phyloP scores from a whole-genome alignment of 768 basidiomycete species.

The Boletus pseudo-olivaceus region DNA sequence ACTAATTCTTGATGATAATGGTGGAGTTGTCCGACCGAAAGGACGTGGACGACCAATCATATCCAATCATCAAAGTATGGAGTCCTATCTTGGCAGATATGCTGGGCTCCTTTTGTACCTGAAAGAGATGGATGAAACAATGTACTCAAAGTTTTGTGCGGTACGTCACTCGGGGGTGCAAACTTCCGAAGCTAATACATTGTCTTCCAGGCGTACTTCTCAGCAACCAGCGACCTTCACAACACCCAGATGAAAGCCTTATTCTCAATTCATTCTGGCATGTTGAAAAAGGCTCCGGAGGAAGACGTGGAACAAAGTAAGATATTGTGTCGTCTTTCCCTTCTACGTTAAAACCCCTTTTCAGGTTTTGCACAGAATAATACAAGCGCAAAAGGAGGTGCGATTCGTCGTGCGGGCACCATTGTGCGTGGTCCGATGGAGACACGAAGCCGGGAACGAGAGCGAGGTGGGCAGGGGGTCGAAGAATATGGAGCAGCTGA shows the following conservation, averaged over 20 bases:
- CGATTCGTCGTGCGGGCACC: slow-evolving; percentile 81
- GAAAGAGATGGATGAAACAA: slow-evolving; percentile 91
- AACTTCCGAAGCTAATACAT: neutral
- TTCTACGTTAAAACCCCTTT: neutral
- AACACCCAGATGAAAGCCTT: slow-evolving; percentile 74
- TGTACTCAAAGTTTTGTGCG: slow-evolving; percentile 87
- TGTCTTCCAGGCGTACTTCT: slow-evolving; percentile 79
- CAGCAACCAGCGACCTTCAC: slow-evolving; percentile 79
- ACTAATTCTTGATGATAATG: slow-evolving; percentile 59
- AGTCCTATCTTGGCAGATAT: slow-evolving; percentile 83
- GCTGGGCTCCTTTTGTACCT: slow-evolving; percentile 87
- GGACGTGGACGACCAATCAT: slow-evolving; percentile 47
- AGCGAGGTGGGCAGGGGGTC: slow-evolving; percentile 50
- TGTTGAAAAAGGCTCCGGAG: slow-evolving; percentile 63
- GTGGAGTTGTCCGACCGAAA: slow-evolving; percentile 49
- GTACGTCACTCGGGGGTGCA: slow-evolving; percentile 44
- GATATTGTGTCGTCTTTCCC: slow-evolving; percentile 7
- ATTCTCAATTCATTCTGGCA: slow-evolving; percentile 51
- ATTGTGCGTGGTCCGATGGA: slow-evolving; percentile 79
- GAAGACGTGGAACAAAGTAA: slow-evolving; percentile 75
- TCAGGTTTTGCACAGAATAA: slow-evolving; percentile 43
- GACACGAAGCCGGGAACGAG: slow-evolving; percentile 39
- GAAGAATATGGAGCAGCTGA: slow-evolving; percentile 71
- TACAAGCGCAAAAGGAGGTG: slow-evolving; percentile 42
- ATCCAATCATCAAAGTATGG: slow-evolving; percentile 66